Conservation (phyloP, 2,329 filamentous ascomycete species). For the Metarhizium album region DNA sequence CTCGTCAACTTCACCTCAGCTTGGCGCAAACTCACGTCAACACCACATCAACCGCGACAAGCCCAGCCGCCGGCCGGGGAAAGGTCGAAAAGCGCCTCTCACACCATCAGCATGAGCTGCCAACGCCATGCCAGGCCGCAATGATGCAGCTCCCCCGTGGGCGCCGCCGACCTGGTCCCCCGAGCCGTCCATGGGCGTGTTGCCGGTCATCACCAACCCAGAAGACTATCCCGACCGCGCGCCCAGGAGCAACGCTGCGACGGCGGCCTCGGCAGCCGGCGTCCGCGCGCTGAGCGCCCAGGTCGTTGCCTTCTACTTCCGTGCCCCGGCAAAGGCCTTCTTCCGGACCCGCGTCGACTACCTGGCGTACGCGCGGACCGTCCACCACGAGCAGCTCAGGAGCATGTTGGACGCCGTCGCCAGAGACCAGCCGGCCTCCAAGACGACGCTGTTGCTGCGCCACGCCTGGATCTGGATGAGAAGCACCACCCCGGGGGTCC, state of each 20-base stretch:
- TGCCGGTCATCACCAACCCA: constrained; percentile 28
- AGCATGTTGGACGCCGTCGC: constrained; percentile 25
- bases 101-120: constrained; percentile 23
- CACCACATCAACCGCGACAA: not conserved
- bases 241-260: constrained; percentile 44
- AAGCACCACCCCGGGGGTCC: constrained; percentile 58
- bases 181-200: constrained; percentile 25
- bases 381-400: constrained; percentile 37
- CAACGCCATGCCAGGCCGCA: constrained; percentile 24
- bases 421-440: constrained; percentile 23
- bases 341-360: constrained; percentile 87
- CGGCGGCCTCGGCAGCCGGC: constrained; percentile 73
- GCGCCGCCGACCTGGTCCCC: constrained; percentile 12
- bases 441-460: constrained; percentile 21
- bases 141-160: constrained; percentile 18
- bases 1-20: not conserved
- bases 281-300: constrained; percentile 77
- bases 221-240: constrained; percentile 34
- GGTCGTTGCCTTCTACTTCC: constrained; percentile 81
- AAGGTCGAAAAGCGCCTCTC: not conserved
- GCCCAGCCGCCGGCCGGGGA: not conserved
- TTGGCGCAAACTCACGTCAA: not conserved
- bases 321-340: constrained; percentile 84
- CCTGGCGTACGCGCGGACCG: constrained; percentile 44
- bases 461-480: constrained; percentile 41